Evolutionary conservation across 495 filamentous ascomycete genomes (phyloP).

Genomic region (Xylaria scruposa): DNA sequence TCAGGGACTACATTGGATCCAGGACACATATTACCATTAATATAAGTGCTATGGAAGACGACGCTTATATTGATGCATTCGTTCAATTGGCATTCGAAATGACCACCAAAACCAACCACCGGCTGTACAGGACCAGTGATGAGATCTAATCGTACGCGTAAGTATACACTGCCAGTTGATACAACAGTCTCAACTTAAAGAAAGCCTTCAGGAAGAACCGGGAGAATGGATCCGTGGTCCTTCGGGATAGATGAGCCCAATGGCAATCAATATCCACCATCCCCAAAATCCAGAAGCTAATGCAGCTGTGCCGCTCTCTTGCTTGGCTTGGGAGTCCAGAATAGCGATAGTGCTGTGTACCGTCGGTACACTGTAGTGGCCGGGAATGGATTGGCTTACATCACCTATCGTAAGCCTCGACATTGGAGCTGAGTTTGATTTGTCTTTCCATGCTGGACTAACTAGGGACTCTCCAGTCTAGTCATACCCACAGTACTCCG

Average conservation of each 20-base stretch:
- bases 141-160: not conserved
- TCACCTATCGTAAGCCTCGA: constrained; percentile 5
- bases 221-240: constrained; percentile 22
- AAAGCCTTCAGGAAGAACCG: constrained; percentile 6
- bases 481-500: not conserved
- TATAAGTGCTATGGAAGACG: not conserved
- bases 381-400: not conserved
- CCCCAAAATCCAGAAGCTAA: constrained; percentile 10
- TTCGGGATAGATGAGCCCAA: constrained; percentile 8
- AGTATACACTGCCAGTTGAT: not conserved
- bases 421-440: not conserved
- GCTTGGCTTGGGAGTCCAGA: constrained; percentile 15
- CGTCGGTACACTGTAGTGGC: not conserved
- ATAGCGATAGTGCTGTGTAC: not conserved
- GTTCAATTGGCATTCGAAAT: not conserved
- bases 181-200: not conserved
- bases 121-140: not conserved
- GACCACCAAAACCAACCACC: not conserved
- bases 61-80: not conserved
- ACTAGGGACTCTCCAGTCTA: constrained; percentile 10
- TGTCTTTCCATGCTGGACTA: not conserved
- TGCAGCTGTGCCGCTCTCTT: constrained; percentile 18
- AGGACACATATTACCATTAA: not conserved
- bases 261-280: constrained; percentile 10
- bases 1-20: not conserved